phyloP scores from a whole-genome alignment of 805 yeast genomes.

The Nakazawaea wyomingensis region DNA sequence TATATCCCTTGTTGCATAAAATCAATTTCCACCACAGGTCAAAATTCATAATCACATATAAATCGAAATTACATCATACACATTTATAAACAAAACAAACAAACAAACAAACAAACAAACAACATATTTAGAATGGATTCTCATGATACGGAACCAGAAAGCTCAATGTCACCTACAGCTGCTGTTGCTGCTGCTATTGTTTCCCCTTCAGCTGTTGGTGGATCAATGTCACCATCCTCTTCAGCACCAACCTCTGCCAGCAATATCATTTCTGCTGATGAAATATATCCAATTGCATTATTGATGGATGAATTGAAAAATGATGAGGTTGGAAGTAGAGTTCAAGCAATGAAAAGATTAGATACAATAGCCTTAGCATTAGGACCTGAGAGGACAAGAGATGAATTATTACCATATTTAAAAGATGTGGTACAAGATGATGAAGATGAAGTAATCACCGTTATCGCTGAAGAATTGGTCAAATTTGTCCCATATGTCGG shows the following conservation, averaged over 20 bases:
- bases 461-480: conserved; percentile 86
- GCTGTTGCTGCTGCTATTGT: background rate
- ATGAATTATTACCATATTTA: conserved; percentile 84
- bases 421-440: conserved; percentile 91
- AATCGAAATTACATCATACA: too few relatives aligned
- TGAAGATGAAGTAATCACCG: conserved; percentile 96
- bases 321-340: conserved; percentile 91
- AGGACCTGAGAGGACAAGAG: conserved; percentile 89
- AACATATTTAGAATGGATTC: background rate
- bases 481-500: conserved; percentile 86
- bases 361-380: conserved; percentile 93
- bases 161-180: background rate
- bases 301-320: conserved; percentile 93
- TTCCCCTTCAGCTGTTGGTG: too few relatives aligned
- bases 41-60: too few relatives aligned
- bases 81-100: too few relatives aligned
- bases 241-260: background rate
- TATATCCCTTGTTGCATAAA: too few relatives aligned
- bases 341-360: conserved; percentile 89
- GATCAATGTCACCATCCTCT: background rate
- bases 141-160: background rate
- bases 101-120: background rate
- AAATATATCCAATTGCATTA: conserved; percentile 88
- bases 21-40: too few relatives aligned
- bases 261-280: conserved; percentile 33